phyloP scores from a whole-genome alignment of 2,329 filamentous ascomycete species.

The Ophiostoma fasciatum region DNA sequence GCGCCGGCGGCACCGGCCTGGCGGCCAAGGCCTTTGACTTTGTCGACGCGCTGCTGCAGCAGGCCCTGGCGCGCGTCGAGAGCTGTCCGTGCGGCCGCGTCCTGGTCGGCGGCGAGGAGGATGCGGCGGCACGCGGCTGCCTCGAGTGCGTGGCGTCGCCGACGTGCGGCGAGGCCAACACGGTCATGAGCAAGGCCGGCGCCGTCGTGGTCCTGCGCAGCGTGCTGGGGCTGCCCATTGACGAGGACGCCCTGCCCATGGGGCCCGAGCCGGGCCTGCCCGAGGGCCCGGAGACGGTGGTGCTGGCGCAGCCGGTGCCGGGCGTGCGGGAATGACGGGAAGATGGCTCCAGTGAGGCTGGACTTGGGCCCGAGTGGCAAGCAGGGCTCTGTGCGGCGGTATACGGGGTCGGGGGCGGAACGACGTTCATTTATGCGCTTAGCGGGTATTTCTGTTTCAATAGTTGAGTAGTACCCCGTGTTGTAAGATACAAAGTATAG shows the following conservation, averaged over 20 bases:
- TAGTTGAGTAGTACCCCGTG: too few species aligned
- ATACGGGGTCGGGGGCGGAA: too few species aligned
- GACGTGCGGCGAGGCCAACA: slow-evolving; percentile 69
- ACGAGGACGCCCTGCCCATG: slow-evolving; percentile 74
- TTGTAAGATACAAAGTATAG: too few species aligned
- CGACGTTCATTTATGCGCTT: too few species aligned
- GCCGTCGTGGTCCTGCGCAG: slow-evolving; percentile 67
- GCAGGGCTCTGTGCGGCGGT: too few species aligned
- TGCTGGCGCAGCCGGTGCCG: slow-evolving; percentile 54
- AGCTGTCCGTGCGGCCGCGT: slow-evolving; percentile 42
- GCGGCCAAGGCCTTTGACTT: slow-evolving; percentile 91
- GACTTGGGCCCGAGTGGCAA: too few species aligned
- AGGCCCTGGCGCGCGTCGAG: slow-evolving; percentile 64
- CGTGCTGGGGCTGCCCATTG: slow-evolving; percentile 61
- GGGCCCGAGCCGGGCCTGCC: slow-evolving; percentile 59
- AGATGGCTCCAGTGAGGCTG: too few species aligned
- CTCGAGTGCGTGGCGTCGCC: slow-evolving; percentile 82
- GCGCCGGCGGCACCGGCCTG: slow-evolving; percentile 68
- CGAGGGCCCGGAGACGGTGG: slow-evolving; percentile 67
- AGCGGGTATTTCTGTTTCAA: too few species aligned
- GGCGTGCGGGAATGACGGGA: slow-evolving; percentile 2
- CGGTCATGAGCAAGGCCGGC: slow-evolving; percentile 88
- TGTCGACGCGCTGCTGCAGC: slow-evolving; percentile 59
- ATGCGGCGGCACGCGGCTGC: slow-evolving; percentile 79
- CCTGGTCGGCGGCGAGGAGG: slow-evolving; percentile 42